These are phyloP conservation scores for Trichophyton equinum DNA, from an alignment of 2,329 filamentous ascomycete genomes.

Conservation along the genomic window DNA sequence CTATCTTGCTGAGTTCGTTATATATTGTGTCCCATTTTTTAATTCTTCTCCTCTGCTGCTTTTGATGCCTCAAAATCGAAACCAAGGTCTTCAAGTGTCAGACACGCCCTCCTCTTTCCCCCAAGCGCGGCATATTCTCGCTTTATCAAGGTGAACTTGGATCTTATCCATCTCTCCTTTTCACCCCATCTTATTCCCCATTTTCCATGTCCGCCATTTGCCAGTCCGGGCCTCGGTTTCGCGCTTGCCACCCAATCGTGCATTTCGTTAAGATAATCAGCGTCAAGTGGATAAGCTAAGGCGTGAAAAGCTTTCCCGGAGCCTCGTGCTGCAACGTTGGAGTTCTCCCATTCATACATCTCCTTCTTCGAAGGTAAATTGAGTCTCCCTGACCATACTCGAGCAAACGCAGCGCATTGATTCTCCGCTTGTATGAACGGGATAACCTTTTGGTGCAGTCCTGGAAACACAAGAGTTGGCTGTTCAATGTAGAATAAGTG, in stretches of 20 bases:
- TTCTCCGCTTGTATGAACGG: slow-evolving; percentile 72
- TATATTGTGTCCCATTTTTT: not conserved
- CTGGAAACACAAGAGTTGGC: slow-evolving; percentile 66
- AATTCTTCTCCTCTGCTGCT: slow-evolving; percentile 5
- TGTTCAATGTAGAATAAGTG: slow-evolving; percentile 65
- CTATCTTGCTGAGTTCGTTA: not conserved
- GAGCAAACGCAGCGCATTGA: slow-evolving; percentile 63
- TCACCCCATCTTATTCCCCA: slow-evolving; percentile 59
- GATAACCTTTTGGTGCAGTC: slow-evolving; percentile 69
- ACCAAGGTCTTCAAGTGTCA: slow-evolving; percentile 58
- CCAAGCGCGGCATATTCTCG: slow-evolving; percentile 57
- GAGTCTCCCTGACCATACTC: slow-evolving; percentile 62
- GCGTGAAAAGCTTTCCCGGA: slow-evolving; percentile 42
- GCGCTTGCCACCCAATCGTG: slow-evolving; percentile 33
- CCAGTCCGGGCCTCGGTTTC: slow-evolving; percentile 25
- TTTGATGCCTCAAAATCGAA: slow-evolving; percentile 43
- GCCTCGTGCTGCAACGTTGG: slow-evolving; percentile 32
- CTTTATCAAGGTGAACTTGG: slow-evolving; percentile 56
- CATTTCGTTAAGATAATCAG: slow-evolving; percentile 34
- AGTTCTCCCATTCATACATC: slow-evolving; percentile 58
- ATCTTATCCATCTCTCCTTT: slow-evolving; percentile 59
- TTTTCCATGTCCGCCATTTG: slow-evolving; percentile 45
- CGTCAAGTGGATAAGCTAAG: slow-evolving; percentile 38
- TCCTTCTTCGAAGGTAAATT: slow-evolving; percentile 47
- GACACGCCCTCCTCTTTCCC: slow-evolving; percentile 44